phyloP scores from a whole-genome alignment of 2,329 filamentous ascomycete species.

The Xylariaceae sp. region DNA sequence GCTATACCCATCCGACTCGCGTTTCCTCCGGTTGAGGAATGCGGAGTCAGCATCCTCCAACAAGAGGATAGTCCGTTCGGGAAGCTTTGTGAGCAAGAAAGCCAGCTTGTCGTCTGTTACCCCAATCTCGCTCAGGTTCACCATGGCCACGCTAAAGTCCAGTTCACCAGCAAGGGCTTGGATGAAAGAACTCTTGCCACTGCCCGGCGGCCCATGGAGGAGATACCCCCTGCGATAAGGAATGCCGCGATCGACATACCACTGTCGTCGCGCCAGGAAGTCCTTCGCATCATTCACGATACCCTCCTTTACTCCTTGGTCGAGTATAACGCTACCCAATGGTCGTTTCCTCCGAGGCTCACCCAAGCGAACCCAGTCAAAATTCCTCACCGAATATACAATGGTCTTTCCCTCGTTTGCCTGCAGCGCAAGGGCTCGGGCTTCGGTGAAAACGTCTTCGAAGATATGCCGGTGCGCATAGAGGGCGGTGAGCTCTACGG shows the following conservation, averaged over 20 bases:
- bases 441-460: slow-evolving; percentile 85
- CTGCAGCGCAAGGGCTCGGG: slow-evolving; percentile 76
- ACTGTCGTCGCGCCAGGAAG: slow-evolving; percentile 76
- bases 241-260: slow-evolving; percentile 94
- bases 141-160: slow-evolving; percentile 88
- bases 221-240: slow-evolving; percentile 90
- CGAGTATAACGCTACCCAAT: slow-evolving; percentile 82
- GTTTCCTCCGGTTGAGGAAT: slow-evolving; percentile 77
- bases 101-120: slow-evolving; percentile 90
- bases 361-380: slow-evolving; percentile 84
- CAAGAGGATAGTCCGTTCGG: slow-evolving; percentile 77
- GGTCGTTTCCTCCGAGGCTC: slow-evolving; percentile 85
- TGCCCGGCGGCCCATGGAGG: slow-evolving; percentile 85
- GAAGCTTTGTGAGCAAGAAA: slow-evolving; percentile 82
- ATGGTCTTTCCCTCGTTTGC: slow-evolving; percentile 90
- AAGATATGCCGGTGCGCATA: slow-evolving; percentile 90
- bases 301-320: slow-evolving; percentile 83
- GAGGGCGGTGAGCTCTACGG: slow-evolving; percentile 86
- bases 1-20: slow-evolving; percentile 79
- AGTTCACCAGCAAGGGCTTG: slow-evolving; percentile 91
- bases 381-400: slow-evolving; percentile 83
- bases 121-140: slow-evolving; percentile 87
- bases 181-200: slow-evolving; percentile 94
- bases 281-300: slow-evolving; percentile 81
- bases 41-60: slow-evolving; percentile 92